phyloP scores from a whole-genome alignment of 2,329 filamentous ascomycete species.

The Trichoderma simmonsii region DNA sequence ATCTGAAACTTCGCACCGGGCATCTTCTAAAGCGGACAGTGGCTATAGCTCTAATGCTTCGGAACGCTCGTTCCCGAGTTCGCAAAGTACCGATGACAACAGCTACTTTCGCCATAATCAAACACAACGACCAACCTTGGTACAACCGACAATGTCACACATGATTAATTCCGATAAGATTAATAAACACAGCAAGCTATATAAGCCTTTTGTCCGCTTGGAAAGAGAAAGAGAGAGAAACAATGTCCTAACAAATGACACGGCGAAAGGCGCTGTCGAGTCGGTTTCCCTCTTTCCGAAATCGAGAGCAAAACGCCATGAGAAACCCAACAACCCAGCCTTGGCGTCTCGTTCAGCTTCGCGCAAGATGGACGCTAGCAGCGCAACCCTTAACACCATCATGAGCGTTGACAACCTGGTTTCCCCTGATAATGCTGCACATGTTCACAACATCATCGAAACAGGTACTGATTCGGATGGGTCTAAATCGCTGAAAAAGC shows the following conservation, averaged over 20 bases:
- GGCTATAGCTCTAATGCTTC: constrained; percentile 61
- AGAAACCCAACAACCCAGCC: constrained; percentile 29
- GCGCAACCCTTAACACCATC: constrained; percentile 49
- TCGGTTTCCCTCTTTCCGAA: background rate
- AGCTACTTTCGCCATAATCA: background rate
- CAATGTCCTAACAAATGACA: background rate
- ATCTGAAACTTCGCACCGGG: constrained; percentile 19
- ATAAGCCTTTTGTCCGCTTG: constrained; percentile 13
- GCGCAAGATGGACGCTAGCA: constrained; percentile 41
- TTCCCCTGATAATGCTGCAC: background rate
- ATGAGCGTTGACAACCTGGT: constrained; percentile 47
- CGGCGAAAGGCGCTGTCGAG: background rate
- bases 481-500: background rate
- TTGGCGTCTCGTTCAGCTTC: constrained; percentile 36
- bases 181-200: constrained; percentile 6
- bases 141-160: background rate
- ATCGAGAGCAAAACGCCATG: background rate
- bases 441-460: background rate
- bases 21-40: constrained; percentile 41
- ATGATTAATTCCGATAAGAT: background rate
- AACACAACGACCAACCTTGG: background rate
- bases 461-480: background rate
- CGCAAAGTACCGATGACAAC: background rate
- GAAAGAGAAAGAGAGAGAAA: background rate
- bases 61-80: constrained; percentile 48